Conservation (phyloP, 2,329 filamentous ascomycete genomes). For the Grosmannia serpens region DNA sequence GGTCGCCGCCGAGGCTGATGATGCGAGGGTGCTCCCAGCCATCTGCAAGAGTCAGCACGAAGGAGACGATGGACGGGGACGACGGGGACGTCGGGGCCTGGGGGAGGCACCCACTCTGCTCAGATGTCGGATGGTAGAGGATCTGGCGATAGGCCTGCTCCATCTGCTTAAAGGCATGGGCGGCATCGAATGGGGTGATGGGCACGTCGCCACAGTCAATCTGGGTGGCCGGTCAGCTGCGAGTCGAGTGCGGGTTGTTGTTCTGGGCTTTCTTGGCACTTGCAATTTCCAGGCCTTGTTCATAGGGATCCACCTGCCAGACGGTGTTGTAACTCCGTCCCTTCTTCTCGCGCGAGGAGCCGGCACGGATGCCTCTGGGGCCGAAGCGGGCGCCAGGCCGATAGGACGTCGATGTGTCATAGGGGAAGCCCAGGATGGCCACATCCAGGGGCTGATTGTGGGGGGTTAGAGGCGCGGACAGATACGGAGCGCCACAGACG, state of each 20-base stretch:
- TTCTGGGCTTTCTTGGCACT: not conserved
- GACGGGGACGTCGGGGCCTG: no score
- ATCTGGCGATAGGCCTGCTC: constrained; percentile 11
- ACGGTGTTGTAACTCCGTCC: constrained; percentile 11
- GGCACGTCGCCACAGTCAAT: constrained; percentile 14
- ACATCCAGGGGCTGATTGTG: constrained; percentile 7
- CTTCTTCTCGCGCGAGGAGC: constrained; percentile 10
- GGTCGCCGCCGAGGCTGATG: constrained; percentile 17
- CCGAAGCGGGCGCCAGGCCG: constrained; percentile 11
- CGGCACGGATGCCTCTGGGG: constrained; percentile 9
- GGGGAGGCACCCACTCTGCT: not conserved
- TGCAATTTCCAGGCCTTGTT: constrained; percentile 5
- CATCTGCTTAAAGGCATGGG: constrained; percentile 15
- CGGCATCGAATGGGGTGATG: constrained; percentile 13
- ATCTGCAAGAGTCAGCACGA: not conserved
- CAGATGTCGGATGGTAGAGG: constrained; percentile 6
- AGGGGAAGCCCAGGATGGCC: constrained; percentile 11
- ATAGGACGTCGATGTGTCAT: constrained; percentile 13
- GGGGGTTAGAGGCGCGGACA: not conserved
- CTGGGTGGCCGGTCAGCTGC: not conserved
- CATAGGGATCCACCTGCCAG: constrained; percentile 9
- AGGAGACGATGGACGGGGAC: no score
- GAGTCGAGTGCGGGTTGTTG: not conserved
- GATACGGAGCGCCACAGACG: no score
- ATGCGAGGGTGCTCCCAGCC: constrained; percentile 9